Percentiles rank a stretch among this genome's conserved stretches.
phyloP scores from a whole-genome alignment of 192 early-diverging fungal genomes.

The Podila minutissima region DNA sequence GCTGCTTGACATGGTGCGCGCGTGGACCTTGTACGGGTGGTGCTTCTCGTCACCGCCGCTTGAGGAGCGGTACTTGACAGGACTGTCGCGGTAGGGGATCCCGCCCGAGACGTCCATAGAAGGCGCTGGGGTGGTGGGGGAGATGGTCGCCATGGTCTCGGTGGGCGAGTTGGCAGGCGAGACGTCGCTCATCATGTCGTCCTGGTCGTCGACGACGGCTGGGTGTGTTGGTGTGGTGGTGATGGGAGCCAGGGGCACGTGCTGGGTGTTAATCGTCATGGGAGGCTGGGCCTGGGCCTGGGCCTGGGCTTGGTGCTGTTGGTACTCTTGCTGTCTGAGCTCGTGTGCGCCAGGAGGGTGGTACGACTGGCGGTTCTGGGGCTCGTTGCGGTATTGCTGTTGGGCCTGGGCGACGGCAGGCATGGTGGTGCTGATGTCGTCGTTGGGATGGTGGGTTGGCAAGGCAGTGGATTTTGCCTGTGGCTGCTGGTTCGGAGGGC shows the following conservation, averaged over 20 bases:
- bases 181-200: slow-evolving; percentile 42
- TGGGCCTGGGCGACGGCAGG: not conserved
- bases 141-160: slow-evolving; percentile 47
- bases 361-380: slow-evolving; percentile 37
- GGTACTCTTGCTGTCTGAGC: slow-evolving; percentile 2
- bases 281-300: not conserved
- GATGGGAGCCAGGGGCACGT: not conserved
- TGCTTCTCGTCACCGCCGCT: slow-evolving; percentile 16
- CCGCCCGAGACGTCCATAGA: slow-evolving; percentile 9
- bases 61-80: not conserved
- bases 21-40: slow-evolving; percentile 35
- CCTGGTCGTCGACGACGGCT: slow-evolving; percentile 6
- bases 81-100: not conserved
- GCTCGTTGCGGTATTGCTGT: not conserved
- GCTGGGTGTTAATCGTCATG: slow-evolving; percentile 2
- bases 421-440: slow-evolving; percentile 40
- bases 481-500: slow-evolving; percentile 7
- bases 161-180: slow-evolving; percentile 32
- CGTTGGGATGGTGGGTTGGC: slow-evolving; percentile 32
- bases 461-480: slow-evolving; percentile 23
- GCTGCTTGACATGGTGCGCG: not conserved
- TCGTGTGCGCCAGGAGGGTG: slow-evolving; percentile 27
- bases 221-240: not conserved
- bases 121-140: slow-evolving; percentile 22
- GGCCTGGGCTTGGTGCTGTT: not conserved